Evolutionary conservation across 345 rosid genomes (phyloP), one percentile per base, ranked within the genome.

Genomic region (Rhodomyrtus tomentosa): DNA sequence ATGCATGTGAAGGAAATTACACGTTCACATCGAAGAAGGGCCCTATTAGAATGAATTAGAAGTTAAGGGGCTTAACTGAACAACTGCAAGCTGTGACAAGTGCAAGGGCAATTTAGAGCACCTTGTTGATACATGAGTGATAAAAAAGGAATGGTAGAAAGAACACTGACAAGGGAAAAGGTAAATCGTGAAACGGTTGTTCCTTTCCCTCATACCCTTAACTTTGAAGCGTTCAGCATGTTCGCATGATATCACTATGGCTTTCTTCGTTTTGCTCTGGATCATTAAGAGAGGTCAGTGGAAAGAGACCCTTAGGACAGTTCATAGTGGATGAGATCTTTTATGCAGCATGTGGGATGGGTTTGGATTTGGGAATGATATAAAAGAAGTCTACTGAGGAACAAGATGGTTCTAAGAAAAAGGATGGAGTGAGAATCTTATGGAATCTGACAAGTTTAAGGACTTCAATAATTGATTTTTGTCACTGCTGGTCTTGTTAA

Each of bases 191-290:
- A 55, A 25, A 24, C 11, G 42, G 42, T 62, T 62, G 42, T 32
- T 62, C 76, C 42, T 62, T 62, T 32, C 22, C 76, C 32, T 32
- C 42, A 62, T 32, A 32, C 3, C 12, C 42, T 32, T 32, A 16
- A 0, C 42, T 29, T 62, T 62, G 32, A 32, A 62, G 12, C 42
- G 16, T 62, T 16, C 76, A 32, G 24, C 6, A 0, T 62, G 76
- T 32, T 32, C 0, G 0, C 76, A 16, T 18, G 42, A 62, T 1
- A 32, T 32, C 76, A 0, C 24, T 62, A 62, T 32, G 42, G 76
- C 76, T 62, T 62, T 62, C 76, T 62, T 62, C 6, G 1, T 36
- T 62, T 40, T 8, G 76, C 42, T 62, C 76, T 62, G 42, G 76
- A 32, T 62, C 42, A 62, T 8, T 62, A 32, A 62, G 76, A 32